Percentiles rank a stretch among this genome's conserved stretches.
Conservation (phyloP, 371 early-diverging fungal genomes). For the Scutellospora calospora region DNA sequence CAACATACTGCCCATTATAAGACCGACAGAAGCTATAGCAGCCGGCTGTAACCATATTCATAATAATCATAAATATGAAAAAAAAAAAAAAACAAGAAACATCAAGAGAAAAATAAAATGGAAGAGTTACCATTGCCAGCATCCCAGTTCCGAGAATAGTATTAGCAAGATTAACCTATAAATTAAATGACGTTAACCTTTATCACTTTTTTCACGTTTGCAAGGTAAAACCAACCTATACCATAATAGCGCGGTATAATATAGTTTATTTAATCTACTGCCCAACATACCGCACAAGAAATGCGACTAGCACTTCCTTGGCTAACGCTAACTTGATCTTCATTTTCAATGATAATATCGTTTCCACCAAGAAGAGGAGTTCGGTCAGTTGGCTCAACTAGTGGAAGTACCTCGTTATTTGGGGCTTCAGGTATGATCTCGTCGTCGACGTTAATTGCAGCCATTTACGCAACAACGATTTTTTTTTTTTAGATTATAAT, state of each 20-base stretch:
- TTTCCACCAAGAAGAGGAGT: not conserved
- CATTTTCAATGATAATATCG: not conserved
- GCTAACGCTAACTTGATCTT: not conserved
- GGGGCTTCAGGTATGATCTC: not conserved
- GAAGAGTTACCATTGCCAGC: slow-evolving; percentile 87
- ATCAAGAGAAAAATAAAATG: not conserved
- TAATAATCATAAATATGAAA: not conserved
- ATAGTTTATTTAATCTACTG: not conserved
- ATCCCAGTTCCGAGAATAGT: slow-evolving; percentile 97
- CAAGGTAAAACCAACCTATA: not conserved
- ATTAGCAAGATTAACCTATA: slow-evolving; percentile 83
- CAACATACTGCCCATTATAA: slow-evolving; percentile 82
- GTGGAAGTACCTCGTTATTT: not conserved
- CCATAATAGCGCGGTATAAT: not conserved
- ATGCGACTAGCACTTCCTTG: slow-evolving; percentile 9
- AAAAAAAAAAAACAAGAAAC: not conserved
- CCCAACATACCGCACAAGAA: slow-evolving; percentile 33
- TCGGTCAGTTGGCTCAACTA: not conserved
- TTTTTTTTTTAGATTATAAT: too few species aligned
- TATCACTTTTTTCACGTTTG: not conserved
- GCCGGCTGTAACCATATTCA: slow-evolving; percentile 73
- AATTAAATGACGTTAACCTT: not conserved
- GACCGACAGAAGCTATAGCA: slow-evolving; percentile 87
- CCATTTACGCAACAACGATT: slow-evolving; percentile 1
- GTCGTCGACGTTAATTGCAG: slow-evolving; percentile 11